Percentiles rank a stretch among this genome's conserved stretches.
Evolutionary conservation across 306 rosid genomes (phyloP).

Genomic region (Pachyrhizus erosus): DNA sequence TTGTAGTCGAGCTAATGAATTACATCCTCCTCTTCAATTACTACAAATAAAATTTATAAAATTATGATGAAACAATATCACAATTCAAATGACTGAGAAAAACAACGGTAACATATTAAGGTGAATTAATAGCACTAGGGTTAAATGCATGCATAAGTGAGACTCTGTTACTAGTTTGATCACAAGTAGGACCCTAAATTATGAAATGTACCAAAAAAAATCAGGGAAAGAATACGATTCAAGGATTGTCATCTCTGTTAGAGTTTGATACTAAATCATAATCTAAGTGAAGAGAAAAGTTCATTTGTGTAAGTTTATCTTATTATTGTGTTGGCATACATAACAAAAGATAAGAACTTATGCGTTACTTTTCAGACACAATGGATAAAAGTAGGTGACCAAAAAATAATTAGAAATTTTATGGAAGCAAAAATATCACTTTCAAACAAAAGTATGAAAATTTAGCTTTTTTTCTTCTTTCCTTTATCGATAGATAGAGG

Average conservation of each 20-base stretch:
- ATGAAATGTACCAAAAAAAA: constrained; percentile 47
- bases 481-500: not conserved
- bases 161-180: constrained; percentile 42
- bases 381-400: constrained; percentile 42
- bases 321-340: constrained; percentile 20
- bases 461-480: not conserved
- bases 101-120: constrained; percentile 18
- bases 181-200: constrained; percentile 45
- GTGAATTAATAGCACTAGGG: not conserved
- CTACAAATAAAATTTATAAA: not conserved
- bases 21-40: not conserved
- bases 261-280: constrained; percentile 44
- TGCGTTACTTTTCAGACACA: not conserved
- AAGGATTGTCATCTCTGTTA: constrained; percentile 45
- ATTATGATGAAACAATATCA: constrained; percentile 31
- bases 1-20: not conserved
- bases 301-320: constrained; percentile 32
- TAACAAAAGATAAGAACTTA: constrained; percentile 31
- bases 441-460: constrained; percentile 7
- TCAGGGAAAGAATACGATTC: constrained; percentile 38
- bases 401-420: constrained; percentile 30
- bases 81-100: constrained; percentile 6
- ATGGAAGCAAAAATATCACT: constrained; percentile 32
- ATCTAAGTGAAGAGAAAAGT: constrained; percentile 40
- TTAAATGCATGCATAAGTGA: constrained; percentile 50